A percentile compares a stretch with the other conserved stretches of the same genome.
Conservation (phyloP, 306 rosid genomes). For the Fragaria ananassa region DNA sequence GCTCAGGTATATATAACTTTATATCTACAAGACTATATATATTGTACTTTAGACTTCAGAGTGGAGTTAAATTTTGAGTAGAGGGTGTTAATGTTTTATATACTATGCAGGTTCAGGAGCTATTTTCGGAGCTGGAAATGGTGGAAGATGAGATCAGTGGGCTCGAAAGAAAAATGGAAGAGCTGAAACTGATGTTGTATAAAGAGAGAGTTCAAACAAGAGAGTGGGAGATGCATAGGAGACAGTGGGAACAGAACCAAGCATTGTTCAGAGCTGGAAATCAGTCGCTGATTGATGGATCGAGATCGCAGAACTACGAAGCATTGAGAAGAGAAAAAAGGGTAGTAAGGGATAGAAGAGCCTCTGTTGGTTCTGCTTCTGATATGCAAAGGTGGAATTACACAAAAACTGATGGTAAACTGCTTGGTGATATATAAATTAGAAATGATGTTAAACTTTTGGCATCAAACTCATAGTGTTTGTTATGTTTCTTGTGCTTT, state of each 20-base stretch:
- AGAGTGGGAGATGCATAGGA: slow-evolving; percentile 46
- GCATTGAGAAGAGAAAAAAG: slow-evolving; percentile 31
- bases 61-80: not conserved
- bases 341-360: slow-evolving; percentile 33
- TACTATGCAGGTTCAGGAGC: slow-evolving; percentile 49
- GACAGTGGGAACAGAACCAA: slow-evolving; percentile 32
- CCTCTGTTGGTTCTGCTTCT: slow-evolving; percentile 51
- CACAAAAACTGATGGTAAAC: slow-evolving; percentile 47
- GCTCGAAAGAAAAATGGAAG: slow-evolving; percentile 72
- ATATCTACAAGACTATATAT: not conserved
- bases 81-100: not conserved
- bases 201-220: slow-evolving; percentile 48
- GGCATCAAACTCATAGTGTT: not conserved
- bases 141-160: slow-evolving; percentile 66
- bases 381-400: slow-evolving; percentile 53
- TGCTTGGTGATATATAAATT: not conserved
- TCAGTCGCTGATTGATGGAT: slow-evolving; percentile 36
- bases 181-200: slow-evolving; percentile 47
- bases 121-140: slow-evolving; percentile 60
- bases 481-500: not conserved
- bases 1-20: slow-evolving; percentile 40
- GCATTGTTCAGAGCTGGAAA: slow-evolving; percentile 28
- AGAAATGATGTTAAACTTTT: not conserved
- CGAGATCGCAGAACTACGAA: slow-evolving; percentile 45
- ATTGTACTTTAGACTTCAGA: not conserved